Conservation (phyloP, 768 basidiomycete genomes). For the Xerocomellus amylosporus region DNA sequence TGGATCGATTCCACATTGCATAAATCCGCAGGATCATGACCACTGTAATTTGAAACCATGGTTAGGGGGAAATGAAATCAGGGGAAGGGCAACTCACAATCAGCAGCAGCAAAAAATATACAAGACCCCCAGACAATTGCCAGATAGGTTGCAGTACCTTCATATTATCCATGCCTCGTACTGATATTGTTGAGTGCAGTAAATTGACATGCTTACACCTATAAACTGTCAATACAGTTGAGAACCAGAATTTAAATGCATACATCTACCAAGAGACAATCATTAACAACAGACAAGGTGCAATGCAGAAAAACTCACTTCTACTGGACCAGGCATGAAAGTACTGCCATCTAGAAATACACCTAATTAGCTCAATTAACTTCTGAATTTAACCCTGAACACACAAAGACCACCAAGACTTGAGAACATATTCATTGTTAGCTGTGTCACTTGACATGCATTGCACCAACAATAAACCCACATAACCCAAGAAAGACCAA, state of each 20-base stretch:
- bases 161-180: background rate
- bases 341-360: background rate
- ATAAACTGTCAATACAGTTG: background rate
- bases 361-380: background rate
- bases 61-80: background rate
- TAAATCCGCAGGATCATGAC: background rate
- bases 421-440: background rate
- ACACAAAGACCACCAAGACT: background rate
- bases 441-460: background rate
- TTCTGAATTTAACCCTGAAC: background rate
- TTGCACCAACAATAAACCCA: background rate
- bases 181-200: too few relatives aligned
- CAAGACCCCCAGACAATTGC: rapidly evolving
- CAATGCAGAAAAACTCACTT: background rate
- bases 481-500: background rate
- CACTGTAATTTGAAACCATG: background rate
- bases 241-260: background rate
- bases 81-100: background rate
- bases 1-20: background rate
- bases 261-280: too few relatives aligned
- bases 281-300: background rate
- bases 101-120: background rate
- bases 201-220: background rate
- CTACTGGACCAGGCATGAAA: background rate
- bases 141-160: background rate